A percentile compares a stretch with the other conserved stretches of the same genome.
Conservation (phyloP, 192 early-diverging fungal genomes). For the Coemansia sp. region DNA sequence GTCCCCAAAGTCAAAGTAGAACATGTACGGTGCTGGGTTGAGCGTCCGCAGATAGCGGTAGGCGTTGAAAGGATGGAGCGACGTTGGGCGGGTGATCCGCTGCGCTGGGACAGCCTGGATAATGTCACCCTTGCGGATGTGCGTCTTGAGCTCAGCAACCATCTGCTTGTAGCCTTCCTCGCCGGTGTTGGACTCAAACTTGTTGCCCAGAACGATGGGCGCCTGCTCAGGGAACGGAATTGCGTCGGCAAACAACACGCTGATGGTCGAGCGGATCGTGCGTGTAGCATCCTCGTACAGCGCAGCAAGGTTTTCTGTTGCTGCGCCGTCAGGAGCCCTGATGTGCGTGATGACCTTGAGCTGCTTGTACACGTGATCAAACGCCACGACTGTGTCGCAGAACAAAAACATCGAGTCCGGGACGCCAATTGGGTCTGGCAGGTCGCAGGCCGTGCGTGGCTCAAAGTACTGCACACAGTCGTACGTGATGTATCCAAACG, state of each 20-base stretch:
- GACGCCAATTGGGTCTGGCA: slow-evolving; percentile 83
- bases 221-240: slow-evolving; percentile 80
- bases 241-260: slow-evolving; percentile 66
- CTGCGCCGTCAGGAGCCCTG: slow-evolving; percentile 60
- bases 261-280: slow-evolving; percentile 70
- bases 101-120: slow-evolving; percentile 98
- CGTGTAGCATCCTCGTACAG: slow-evolving; percentile 71
- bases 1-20: slow-evolving; percentile 91
- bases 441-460: slow-evolving; percentile 76
- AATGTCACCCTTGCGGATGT: slow-evolving; percentile 94
- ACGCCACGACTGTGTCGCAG: slow-evolving; percentile 93
- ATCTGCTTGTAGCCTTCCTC: slow-evolving; percentile 88
- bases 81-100: slow-evolving; percentile 80
- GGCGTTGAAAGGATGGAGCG: slow-evolving; percentile 96
- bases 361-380: slow-evolving; percentile 90
- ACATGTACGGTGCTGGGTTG: slow-evolving; percentile 99
- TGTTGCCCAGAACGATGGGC: slow-evolving; percentile 65
- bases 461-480: slow-evolving; percentile 99
- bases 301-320: slow-evolving; percentile 56
- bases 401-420: slow-evolving; percentile 94
- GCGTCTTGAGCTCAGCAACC: slow-evolving; percentile 82
- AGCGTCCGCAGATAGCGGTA: slow-evolving; percentile 92
- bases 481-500: slow-evolving; percentile 95
- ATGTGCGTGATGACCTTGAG: slow-evolving; percentile 93
- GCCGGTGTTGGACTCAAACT: slow-evolving; percentile 85